Percentiles rank a stretch among this genome's conserved stretches.
Conservation (phyloP, 2,329 filamentous ascomycete genomes). For the Gaeumannomyces tritici region DNA sequence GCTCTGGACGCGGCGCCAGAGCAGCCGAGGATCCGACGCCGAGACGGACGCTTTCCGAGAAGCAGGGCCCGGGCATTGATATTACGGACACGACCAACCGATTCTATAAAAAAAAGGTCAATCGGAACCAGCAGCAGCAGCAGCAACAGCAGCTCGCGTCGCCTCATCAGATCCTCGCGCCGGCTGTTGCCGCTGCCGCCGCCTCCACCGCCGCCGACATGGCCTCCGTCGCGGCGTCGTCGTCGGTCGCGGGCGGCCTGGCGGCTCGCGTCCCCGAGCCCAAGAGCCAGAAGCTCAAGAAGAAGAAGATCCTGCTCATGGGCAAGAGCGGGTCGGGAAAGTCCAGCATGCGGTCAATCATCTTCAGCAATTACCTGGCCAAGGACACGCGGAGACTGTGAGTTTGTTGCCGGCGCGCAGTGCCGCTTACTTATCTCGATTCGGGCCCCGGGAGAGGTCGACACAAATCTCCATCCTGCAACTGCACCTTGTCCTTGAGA, state of each 20-base stretch:
- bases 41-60: not conserved
- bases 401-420: conserved; percentile 15
- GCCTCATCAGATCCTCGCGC: not conserved
- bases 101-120: not conserved
- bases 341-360: conserved; percentile 96
- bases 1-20: not conserved
- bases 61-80: not conserved
- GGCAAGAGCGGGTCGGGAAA: conserved; percentile 96
- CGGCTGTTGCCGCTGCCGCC: not conserved
- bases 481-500: not conserved
- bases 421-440: not conserved
- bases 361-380: conserved; percentile 98
- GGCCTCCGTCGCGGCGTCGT: not conserved
- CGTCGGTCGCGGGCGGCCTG: not conserved
- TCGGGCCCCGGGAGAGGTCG: not conserved
- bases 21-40: not conserved
- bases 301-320: conserved; percentile 83
- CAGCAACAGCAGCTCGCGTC: not conserved
- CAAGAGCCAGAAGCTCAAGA: conserved; percentile 54
- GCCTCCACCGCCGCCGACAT: not conserved
- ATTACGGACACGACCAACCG: not conserved
- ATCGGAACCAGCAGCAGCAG: not conserved
- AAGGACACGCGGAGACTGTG: conserved; percentile 82
- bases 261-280: conserved; percentile 2
- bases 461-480: not conserved